These are phyloP conservation scores for Tylopilus felleus DNA, from an alignment of 768 basidiomycete species.

Conservation along the genomic window DNA sequence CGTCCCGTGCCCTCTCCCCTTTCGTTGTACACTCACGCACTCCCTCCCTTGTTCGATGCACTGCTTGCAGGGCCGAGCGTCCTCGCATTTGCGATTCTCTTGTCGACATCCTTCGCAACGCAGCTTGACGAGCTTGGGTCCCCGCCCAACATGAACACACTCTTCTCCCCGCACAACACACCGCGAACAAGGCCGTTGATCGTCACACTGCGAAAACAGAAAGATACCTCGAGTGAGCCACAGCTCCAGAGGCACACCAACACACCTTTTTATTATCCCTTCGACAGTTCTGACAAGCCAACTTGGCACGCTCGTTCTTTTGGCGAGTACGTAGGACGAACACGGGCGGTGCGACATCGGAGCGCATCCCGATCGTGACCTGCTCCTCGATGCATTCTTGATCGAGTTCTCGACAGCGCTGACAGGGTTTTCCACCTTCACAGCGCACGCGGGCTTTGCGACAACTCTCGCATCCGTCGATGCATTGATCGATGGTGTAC, in stretches of 20 bases:
- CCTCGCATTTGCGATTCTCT: conserved; percentile 58
- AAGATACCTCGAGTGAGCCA: not conserved
- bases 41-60: conserved; percentile 46
- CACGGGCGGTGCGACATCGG: conserved; percentile 23
- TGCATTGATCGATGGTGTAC: conserved; percentile 48
- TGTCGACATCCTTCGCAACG: conserved; percentile 58
- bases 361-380: conserved; percentile 17
- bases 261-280: conserved; percentile 64
- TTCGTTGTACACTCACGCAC: conserved; percentile 50
- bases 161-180: conserved; percentile 53
- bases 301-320: conserved; percentile 50
- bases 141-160: conserved; percentile 54
- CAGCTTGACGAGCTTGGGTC: conserved; percentile 55
- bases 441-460: conserved; percentile 47
- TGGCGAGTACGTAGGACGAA: conserved; percentile 28
- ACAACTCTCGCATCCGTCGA: conserved; percentile 60
- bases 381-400: conserved; percentile 49
- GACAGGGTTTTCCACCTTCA: conserved; percentile 37
- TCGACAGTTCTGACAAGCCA: conserved; percentile 58
- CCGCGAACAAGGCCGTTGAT: conserved; percentile 59
- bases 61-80: conserved; percentile 51
- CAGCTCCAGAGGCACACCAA: not conserved
- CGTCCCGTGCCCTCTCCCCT: conserved; percentile 54
- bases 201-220: conserved; percentile 47
- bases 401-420: conserved; percentile 32